These are phyloP conservation scores for Leptographium galeiforme DNA, from an alignment of 2,329 filamentous ascomycete species.

Conservation along the genomic window DNA sequence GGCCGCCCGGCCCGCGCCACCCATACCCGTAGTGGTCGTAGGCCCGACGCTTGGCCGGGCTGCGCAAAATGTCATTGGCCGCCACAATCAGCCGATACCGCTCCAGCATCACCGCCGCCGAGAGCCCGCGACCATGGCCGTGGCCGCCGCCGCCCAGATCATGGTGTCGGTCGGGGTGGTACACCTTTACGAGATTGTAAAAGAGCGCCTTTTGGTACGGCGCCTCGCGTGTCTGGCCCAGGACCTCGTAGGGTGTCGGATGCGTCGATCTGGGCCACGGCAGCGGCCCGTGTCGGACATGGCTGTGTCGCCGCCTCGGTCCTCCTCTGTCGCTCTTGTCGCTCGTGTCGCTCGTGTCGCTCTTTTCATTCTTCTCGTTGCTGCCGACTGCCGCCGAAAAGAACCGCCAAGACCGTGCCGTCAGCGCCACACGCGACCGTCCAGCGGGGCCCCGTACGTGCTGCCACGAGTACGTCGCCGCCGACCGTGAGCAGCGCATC, in stretches of 20 bases:
- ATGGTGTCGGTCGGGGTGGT: slow-evolving; percentile 68
- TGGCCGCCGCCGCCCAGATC: slow-evolving; percentile 10
- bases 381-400: background rate
- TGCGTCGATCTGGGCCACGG: slow-evolving; percentile 33
- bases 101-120: slow-evolving; percentile 57
- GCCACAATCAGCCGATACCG: slow-evolving; percentile 81
- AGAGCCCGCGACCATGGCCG: slow-evolving; percentile 18
- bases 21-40: slow-evolving; percentile 62
- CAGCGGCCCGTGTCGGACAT: background rate
- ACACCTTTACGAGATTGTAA: slow-evolving; percentile 87
- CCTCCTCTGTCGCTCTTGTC: too few relatives aligned
- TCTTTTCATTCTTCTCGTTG: background rate
- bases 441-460: background rate
- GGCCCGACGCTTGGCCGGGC: slow-evolving; percentile 61
- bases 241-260: slow-evolving; percentile 85
- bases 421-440: background rate
- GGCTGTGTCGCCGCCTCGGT: too few relatives aligned
- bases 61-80: slow-evolving; percentile 77
- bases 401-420: background rate
- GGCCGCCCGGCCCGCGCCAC: too few relatives aligned
- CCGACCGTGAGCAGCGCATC: background rate
- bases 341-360: background rate
- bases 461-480: background rate
- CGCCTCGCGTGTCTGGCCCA: slow-evolving; percentile 41
- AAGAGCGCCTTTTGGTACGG: slow-evolving; percentile 74